These are phyloP conservation scores for Domatiomyces globalis DNA, from an alignment of 2,329 filamentous ascomycete species.

Conservation along the genomic window DNA sequence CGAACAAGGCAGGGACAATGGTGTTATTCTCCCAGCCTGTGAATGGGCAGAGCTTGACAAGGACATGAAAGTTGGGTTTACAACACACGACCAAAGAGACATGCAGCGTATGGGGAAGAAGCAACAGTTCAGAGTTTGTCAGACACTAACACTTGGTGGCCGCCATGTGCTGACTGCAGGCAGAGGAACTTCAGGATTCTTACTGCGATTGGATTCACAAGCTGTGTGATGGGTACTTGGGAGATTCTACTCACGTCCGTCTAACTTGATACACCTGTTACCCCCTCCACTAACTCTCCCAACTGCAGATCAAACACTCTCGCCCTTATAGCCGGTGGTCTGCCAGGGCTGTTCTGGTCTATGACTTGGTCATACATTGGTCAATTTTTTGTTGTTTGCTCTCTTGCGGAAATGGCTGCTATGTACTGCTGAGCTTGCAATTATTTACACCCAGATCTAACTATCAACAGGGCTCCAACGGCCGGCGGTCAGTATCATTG, in stretches of 20 bases:
- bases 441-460: neutral
- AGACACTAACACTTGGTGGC: too few relatives aligned
- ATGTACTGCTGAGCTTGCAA: neutral
- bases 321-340: conserved; percentile 1
- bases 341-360: conserved; percentile 3
- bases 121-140: conserved; percentile 23
- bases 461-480: conserved; percentile 1
- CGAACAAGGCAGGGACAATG: too few relatives aligned
- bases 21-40: too few relatives aligned
- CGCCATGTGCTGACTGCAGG: conserved; percentile 14
- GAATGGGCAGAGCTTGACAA: too few relatives aligned
- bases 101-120: conserved; percentile 39
- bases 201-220: conserved; percentile 6
- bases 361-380: conserved; percentile 1
- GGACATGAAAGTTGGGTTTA: conserved; percentile 1
- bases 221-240: conserved; percentile 3
- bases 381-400: conserved; percentile 1
- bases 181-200: conserved; percentile 4
- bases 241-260: conserved; percentile 3
- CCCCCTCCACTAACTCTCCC: too few relatives aligned
- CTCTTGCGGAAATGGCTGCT: conserved; percentile 1
- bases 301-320: neutral
- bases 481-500: too few relatives aligned
- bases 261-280: neutral
- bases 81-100: conserved; percentile 26